Percentiles rank a stretch among this genome's conserved stretches.
These are phyloP conservation scores for Eleusine coracana DNA, from an alignment of 176 grass and related monocot species.

Conservation along the genomic window DNA sequence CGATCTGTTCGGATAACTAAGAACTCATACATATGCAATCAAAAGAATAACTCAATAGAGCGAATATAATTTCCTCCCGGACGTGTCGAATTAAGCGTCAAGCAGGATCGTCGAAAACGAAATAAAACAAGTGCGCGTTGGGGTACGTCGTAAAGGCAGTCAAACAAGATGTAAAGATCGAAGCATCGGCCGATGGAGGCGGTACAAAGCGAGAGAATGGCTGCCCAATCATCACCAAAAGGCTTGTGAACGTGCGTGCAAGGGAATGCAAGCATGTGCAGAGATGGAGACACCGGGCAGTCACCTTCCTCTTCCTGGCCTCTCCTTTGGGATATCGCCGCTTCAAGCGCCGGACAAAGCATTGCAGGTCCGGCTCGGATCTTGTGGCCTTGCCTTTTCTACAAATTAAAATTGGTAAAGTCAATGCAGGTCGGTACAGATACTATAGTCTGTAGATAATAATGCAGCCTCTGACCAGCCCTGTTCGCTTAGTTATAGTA, in stretches of 20 bases:
- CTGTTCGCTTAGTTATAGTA: neutral
- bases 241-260: conserved; percentile 9
- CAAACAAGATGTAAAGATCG: neutral
- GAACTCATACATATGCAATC: neutral
- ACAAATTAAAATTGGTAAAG: conserved; percentile 1
- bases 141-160: neutral
- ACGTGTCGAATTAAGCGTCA: conserved; percentile 4
- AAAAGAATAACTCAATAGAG: neutral
- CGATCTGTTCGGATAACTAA: neutral
- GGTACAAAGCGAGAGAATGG: neutral
- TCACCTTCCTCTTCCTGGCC: neutral
- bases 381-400: neutral
- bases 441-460: neutral
- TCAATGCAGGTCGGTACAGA: neutral
- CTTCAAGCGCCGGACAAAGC: neutral
- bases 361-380: neutral
- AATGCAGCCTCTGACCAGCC: neutral
- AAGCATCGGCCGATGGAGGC: neutral
- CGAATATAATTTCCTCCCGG: neutral
- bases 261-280: neutral
- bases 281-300: no score
- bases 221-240: neutral
- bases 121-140: conserved; percentile 35
- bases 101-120: conserved; percentile 12
- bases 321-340: neutral